Percentiles rank a stretch among this genome's conserved stretches.
Evolutionary conservation across 108 stramenopile genomes (phyloP).

Genomic region (Skeletonema menzelii): DNA sequence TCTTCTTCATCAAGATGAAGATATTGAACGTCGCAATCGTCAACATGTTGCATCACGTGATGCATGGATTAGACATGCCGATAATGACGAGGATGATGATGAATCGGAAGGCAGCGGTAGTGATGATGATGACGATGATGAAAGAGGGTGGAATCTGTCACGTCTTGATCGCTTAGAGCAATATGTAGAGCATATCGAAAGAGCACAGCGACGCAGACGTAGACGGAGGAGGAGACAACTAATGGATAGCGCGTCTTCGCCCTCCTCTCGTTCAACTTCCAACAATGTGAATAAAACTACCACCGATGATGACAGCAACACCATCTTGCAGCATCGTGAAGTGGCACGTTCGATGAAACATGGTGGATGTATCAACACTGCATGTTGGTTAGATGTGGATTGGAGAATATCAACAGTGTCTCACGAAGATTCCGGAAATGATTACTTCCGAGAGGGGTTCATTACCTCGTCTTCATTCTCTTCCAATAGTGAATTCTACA

Average conservation of each 20-base stretch:
- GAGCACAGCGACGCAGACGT: neutral
- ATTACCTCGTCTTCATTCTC: constrained; percentile 29
- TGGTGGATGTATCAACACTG: constrained; percentile 85
- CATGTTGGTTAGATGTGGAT: constrained; percentile 71
- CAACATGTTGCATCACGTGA: no score
- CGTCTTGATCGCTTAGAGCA: neutral
- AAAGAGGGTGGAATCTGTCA: constrained; percentile 9
- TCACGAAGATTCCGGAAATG: constrained; percentile 21
- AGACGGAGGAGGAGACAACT: neutral
- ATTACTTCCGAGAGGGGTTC: constrained; percentile 1
- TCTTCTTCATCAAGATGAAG: constrained; percentile 1
- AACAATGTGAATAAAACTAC: neutral
- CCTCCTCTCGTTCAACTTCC: neutral
- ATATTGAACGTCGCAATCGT: no score
- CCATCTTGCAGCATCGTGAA: neutral
- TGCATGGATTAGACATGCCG: neutral
- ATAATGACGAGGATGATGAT: neutral
- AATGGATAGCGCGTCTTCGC: neutral
- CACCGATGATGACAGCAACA: neutral
- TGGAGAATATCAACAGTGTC: constrained; percentile 67
- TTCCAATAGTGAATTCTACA: constrained; percentile 14
- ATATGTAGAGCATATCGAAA: constrained; percentile 4
- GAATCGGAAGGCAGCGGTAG: neutral
- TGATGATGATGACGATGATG: neutral
- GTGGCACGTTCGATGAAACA: constrained; percentile 61